Evolutionary conservation across 2,329 filamentous ascomycete species (phyloP), one percentile per base, ranked within the genome.

Genomic region (Calonectria pseudoreteaudii): DNA sequence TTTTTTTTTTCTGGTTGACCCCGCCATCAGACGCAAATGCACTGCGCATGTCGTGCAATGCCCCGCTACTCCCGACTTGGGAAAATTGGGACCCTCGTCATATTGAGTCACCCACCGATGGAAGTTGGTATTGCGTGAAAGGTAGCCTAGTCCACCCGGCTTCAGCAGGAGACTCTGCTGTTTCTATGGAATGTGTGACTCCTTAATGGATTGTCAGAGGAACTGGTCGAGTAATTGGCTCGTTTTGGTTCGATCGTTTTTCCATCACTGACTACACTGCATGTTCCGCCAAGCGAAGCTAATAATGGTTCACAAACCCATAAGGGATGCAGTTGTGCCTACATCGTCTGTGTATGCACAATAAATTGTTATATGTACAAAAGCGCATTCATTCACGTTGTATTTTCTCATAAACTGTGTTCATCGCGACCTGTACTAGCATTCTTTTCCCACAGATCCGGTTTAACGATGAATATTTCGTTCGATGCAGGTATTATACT

Each of bases 1-100:
- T 79, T 80, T 77, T 78, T 41, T 80, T 70, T 72, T 38, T 74
- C 60, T 13, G 14, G 38, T 68, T 50, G 49, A 80, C 79, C 79
- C 79, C 79, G 76, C 79, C 79, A 77, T 79, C 73, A 72, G 67
- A 70, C 53, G 56, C 52, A 73, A 52, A 70, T 64, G 49, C 53
- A 28, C 30, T 9, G 18, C 20, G 36, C 50, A 56, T 58, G 38
- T 28, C 38, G 50, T 58, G 13, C 36, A 58, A 73, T 74, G 78
- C 79, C 79, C 79, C 79, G 73, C 78, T 64, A 49, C 18, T 65
- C 56, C 49, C 36, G n/a, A 23, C 62, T 34, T 62, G 30, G 56
- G 52, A 73, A 68, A 69, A 67, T 66, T 70, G 68, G 44, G 64
- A 47, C 65, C 73, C 58, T 67, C 68, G 75, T 77, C 78, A 78